phyloP scores from a whole-genome alignment of 1,284 basidiomycete species.

The Austroboletus niveus region DNA sequence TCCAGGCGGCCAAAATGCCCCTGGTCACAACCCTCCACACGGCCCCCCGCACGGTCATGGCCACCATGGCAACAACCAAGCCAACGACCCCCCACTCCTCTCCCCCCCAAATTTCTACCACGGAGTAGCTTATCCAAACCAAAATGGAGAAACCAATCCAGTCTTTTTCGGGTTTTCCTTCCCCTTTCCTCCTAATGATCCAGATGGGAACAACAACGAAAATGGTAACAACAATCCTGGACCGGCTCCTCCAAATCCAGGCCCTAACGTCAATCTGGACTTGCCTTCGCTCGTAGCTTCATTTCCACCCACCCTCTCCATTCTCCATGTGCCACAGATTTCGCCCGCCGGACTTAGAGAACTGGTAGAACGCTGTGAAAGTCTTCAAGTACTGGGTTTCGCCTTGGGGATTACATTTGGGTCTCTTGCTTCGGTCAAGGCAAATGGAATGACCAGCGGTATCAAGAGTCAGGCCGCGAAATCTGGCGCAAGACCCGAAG shows the following conservation, averaged over 20 bases:
- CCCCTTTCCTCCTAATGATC: slow-evolving; percentile 10
- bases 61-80: slow-evolving; percentile 1
- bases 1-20: neutral
- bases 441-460: neutral
- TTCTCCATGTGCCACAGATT: slow-evolving; percentile 24
- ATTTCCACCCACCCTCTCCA: slow-evolving; percentile 17
- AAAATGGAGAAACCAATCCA: neutral
- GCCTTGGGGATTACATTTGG: slow-evolving; percentile 18
- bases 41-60: neutral
- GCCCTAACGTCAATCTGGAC: neutral
- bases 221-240: neutral
- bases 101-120: slow-evolving; percentile 2
- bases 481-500: slow-evolving; percentile 11
- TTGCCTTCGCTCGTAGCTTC: slow-evolving; percentile 11
- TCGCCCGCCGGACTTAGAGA: slow-evolving; percentile 23
- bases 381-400: slow-evolving; percentile 16
- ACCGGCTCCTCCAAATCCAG: slow-evolving; percentile 2
- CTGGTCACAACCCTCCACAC: slow-evolving; percentile 5
- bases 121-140: slow-evolving; percentile 7
- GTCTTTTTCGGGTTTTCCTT: slow-evolving; percentile 11
- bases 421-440: neutral
- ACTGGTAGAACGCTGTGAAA: slow-evolving; percentile 20
- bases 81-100: slow-evolving; percentile 19
- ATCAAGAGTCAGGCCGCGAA: neutral
- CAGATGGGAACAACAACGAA: neutral